Evolutionary conservation across 805 yeast genomes (phyloP).

Genomic region (Wilhelminamyces savonicus): DNA sequence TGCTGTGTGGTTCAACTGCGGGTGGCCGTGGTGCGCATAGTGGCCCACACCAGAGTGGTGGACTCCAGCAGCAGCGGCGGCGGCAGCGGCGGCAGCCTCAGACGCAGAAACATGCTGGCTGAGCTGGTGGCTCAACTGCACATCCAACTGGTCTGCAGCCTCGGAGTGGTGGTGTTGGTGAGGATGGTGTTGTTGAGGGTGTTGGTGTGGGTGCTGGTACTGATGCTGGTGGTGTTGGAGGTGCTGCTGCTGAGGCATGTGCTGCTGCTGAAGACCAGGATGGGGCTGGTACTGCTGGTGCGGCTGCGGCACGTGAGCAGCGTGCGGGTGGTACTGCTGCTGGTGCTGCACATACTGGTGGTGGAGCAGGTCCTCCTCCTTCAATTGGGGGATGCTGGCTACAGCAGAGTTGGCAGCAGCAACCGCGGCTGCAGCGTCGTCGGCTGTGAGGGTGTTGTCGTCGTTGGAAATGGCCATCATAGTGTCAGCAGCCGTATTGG

Average conservation of each 20-base stretch:
- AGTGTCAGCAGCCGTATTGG: too few relatives aligned
- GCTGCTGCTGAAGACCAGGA: not conserved
- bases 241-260: constrained; percentile 6
- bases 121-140: constrained; percentile 5
- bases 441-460: not conserved
- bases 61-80: constrained; percentile 1
- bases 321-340: not conserved
- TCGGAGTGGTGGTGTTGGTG: constrained; percentile 6
- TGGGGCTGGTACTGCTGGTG: not conserved
- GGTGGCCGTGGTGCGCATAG: constrained; percentile 2
- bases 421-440: not conserved
- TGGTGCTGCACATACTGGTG: not conserved
- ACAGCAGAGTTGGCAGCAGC: not conserved
- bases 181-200: constrained; percentile 7
- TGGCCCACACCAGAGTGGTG: not conserved
- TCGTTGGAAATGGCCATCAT: not conserved
- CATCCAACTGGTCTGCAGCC: constrained; percentile 5
- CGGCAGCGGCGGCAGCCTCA: constrained; percentile 3
- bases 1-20: constrained; percentile 1
- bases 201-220: too few relatives aligned
- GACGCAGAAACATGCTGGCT: constrained; percentile 5
- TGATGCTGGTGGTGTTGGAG: constrained; percentile 6
- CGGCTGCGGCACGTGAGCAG: too few relatives aligned
- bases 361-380: not conserved
- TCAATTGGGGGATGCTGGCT: not conserved